Conservation (phyloP, 495 filamentous ascomycete species). For the Podospora anserina region DNA sequence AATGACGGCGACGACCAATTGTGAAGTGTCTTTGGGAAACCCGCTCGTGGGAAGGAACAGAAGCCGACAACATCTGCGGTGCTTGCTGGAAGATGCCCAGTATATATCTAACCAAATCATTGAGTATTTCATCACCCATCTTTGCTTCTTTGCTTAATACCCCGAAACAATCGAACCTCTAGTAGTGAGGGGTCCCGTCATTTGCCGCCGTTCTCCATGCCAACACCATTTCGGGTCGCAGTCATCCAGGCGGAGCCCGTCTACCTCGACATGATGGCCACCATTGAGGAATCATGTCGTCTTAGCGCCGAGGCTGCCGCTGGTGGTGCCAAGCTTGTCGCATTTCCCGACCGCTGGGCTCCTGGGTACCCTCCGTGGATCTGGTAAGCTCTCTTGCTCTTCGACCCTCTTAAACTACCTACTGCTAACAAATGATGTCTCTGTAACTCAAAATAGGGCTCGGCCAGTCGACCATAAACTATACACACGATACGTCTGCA, state of each 20-base stretch:
- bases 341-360: neutral
- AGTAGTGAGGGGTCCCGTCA: too few relatives aligned
- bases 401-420: neutral
- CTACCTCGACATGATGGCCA: neutral
- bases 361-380: neutral
- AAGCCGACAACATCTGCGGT: neutral
- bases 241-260: neutral
- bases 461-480: neutral
- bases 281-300: neutral
- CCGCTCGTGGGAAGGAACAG: neutral
- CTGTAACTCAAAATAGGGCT: neutral
- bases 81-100: neutral
- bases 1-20: neutral
- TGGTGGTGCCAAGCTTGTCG: neutral
- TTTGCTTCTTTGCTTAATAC: too few relatives aligned
- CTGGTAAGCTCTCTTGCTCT: neutral
- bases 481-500: neutral
- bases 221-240: neutral
- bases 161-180: too few relatives aligned
- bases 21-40: neutral
- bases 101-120: too few relatives aligned
- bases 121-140: too few relatives aligned
- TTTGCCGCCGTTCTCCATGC: neutral
- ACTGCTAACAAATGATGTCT: neutral
- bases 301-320: neutral